A percentile compares a stretch with the other conserved stretches of the same genome.
Evolutionary conservation across 2,329 filamentous ascomycete genomes (phyloP).

Genomic region (Cercospora sp.): DNA sequence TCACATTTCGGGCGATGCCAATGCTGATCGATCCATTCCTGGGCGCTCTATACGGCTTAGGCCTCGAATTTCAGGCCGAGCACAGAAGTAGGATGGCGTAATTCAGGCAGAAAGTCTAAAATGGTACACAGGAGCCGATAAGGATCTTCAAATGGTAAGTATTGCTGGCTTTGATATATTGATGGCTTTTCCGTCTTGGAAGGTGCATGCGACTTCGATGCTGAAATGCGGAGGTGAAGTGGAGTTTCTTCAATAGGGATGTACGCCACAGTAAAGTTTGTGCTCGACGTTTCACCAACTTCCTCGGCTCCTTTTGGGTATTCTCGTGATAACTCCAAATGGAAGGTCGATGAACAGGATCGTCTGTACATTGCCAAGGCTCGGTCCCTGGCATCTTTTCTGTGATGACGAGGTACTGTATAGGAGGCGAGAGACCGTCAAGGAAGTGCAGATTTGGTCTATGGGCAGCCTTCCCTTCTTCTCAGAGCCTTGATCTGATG

Average conservation of each 20-base stretch:
- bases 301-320: not conserved
- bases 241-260: not conserved
- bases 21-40: not conserved
- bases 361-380: not conserved
- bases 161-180: not conserved
- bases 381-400: not conserved
- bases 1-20: not conserved
- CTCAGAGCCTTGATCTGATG: not conserved
- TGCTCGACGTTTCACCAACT: not conserved
- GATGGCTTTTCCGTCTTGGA: not conserved
- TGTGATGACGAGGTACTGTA: too few relatives aligned
- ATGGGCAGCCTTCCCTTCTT: too few relatives aligned
- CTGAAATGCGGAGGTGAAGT: not conserved
- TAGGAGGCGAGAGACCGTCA: too few relatives aligned
- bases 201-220: not conserved
- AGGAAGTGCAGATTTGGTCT: too few relatives aligned
- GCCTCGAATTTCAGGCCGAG: not conserved
- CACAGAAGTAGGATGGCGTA: not conserved
- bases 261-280: not conserved
- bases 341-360: not conserved
- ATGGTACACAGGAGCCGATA: not conserved
- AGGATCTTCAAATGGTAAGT: not conserved
- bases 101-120: not conserved
- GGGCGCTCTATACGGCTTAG: not conserved
- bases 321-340: not conserved